A percentile compares a stretch with the other conserved stretches of the same genome.
phyloP scores from a whole-genome alignment of 2,329 filamentous ascomycete genomes.

The Microsporum ferrugineum region DNA sequence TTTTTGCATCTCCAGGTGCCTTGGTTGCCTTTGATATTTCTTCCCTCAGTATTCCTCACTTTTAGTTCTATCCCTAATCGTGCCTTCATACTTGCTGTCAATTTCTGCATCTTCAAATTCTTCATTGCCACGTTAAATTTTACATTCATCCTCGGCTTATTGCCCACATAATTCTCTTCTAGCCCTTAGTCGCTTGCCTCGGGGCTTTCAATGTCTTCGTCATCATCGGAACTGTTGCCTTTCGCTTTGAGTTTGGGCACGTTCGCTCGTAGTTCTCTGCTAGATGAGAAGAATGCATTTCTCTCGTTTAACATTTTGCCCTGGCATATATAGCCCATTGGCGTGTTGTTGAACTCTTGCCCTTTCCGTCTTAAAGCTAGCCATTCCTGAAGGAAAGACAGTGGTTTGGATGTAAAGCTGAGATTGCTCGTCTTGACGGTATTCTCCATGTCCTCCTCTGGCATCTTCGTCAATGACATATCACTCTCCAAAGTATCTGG shows the following conservation, averaged over 20 bases:
- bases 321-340: slow-evolving; percentile 28
- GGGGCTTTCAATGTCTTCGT: background rate
- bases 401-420: slow-evolving; percentile 11
- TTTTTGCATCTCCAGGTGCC: background rate
- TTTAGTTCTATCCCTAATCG: background rate
- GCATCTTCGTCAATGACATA: background rate
- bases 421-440: background rate
- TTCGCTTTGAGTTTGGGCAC: background rate
- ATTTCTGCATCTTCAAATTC: too few relatives aligned
- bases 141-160: background rate
- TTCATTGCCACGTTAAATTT: too few relatives aligned
- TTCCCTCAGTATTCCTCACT: background rate
- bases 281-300: slow-evolving; percentile 21
- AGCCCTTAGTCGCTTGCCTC: background rate
- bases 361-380: slow-evolving; percentile 24
- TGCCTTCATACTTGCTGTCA: background rate
- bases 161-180: background rate
- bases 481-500: background rate
- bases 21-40: background rate
- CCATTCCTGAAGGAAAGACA: slow-evolving; percentile 28
- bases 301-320: slow-evolving; percentile 18
- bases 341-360: slow-evolving; percentile 26
- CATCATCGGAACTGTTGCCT: background rate
- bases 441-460: background rate
- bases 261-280: background rate